Evolutionary conservation across 2,329 filamentous ascomycete species (phyloP).

Genomic region (Monilinia fructicola): DNA sequence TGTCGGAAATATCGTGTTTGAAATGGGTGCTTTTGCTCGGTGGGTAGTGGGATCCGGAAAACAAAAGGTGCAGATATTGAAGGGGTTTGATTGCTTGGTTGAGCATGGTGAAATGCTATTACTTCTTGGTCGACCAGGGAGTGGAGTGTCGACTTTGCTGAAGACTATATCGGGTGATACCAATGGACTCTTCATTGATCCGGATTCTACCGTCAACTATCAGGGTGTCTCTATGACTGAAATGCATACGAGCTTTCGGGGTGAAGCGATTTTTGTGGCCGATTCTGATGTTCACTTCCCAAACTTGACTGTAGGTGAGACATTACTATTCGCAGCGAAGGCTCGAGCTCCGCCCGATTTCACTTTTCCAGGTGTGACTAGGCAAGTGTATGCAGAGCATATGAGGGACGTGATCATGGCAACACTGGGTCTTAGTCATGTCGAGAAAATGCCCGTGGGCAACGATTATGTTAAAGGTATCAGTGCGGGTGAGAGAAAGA

Average conservation of each 20-base stretch:
- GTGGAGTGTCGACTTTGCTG: slow-evolving; percentile 61
- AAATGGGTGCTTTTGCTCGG: slow-evolving; percentile 45
- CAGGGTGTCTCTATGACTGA: slow-evolving; percentile 55
- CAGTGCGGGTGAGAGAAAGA: slow-evolving; percentile 77
- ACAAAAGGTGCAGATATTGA: slow-evolving; percentile 54
- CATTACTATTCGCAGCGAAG: slow-evolving; percentile 68
- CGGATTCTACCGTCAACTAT: slow-evolving; percentile 57
- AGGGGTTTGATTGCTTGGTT: slow-evolving; percentile 62
- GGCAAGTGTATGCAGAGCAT: slow-evolving; percentile 49
- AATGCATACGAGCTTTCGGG: slow-evolving; percentile 55
- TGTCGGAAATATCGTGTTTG: slow-evolving; percentile 59
- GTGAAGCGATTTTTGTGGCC: slow-evolving; percentile 70
- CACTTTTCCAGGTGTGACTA: slow-evolving; percentile 57
- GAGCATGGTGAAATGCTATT: slow-evolving; percentile 64
- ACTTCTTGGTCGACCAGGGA: slow-evolving; percentile 63
- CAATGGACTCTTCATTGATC: slow-evolving; percentile 55
- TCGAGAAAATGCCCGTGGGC: slow-evolving; percentile 69
- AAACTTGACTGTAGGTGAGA: slow-evolving; percentile 70
- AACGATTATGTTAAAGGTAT: slow-evolving; percentile 71
- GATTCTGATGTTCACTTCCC: slow-evolving; percentile 75
- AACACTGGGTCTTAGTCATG: slow-evolving; percentile 69
- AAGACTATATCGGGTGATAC: slow-evolving; percentile 57
- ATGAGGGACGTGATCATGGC: slow-evolving; percentile 61
- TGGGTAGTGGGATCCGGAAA: slow-evolving; percentile 55
- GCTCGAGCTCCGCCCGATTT: slow-evolving; percentile 63